These are phyloP conservation scores for Magnolia sinica DNA, from an alignment of 164 flowering plant species.

Conservation along the genomic window DNA sequence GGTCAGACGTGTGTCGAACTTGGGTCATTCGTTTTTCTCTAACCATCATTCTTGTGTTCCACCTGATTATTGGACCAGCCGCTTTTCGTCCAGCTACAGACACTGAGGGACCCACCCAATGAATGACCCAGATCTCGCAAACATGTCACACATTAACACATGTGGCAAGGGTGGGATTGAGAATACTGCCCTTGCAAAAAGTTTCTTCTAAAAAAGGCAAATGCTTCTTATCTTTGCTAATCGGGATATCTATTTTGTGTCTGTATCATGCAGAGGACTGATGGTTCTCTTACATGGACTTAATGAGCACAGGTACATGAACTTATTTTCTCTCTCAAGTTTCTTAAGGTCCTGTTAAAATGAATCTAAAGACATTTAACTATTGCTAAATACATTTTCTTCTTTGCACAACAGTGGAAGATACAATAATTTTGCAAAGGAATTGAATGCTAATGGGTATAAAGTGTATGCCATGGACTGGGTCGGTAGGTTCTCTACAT, in stretches of 20 bases:
- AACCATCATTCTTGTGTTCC: no score
- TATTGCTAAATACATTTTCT: conserved; percentile 5
- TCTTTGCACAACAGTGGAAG: conserved; percentile 54
- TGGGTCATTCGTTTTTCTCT: no score
- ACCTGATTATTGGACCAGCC: no score
- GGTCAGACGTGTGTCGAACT: no score
- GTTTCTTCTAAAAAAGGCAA: no score
- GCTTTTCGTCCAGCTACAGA: no score
- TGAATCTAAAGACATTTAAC: neutral
- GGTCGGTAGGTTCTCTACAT: conserved; percentile 59
- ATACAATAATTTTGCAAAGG: conserved; percentile 72
- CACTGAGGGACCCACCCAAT: no score
- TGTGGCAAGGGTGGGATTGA: no score
- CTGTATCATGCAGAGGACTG: conserved; percentile 54
- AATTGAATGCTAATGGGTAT: conserved; percentile 69
- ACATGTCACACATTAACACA: no score
- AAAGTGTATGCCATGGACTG: conserved; percentile 94
- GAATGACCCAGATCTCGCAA: no score
- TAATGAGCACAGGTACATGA: conserved; percentile 83
- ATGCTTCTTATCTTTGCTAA: neutral
- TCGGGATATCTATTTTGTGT: neutral
- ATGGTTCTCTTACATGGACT: conserved; percentile 83
- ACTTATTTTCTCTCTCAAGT: neutral
- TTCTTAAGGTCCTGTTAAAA: conserved; percentile 1
- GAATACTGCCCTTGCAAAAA: no score